Base-by-base conservation (phyloP, 1,284 basidiomycete species). In the Neolentinus lepideus region DNA sequence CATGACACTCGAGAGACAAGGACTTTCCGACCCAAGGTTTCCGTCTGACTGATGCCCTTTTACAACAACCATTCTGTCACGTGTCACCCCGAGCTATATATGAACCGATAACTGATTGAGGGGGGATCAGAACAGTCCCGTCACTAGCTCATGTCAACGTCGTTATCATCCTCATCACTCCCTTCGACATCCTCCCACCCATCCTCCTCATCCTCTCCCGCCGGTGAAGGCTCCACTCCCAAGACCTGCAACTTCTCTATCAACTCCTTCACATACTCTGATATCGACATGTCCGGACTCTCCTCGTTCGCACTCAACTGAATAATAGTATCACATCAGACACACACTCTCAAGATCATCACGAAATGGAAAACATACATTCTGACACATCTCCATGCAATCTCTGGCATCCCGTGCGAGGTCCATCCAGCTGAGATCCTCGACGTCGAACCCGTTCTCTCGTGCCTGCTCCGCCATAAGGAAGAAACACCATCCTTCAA, bases 401-500 rank as follows among this genome's bases (percentile, higher is more conserved):
- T 94, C 85, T 61, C 89, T 76, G 0, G 90, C 75, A 67, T 95
- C 92, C 58, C 80, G 81, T 29, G 84, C 90, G 57, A 94, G 84
- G 60, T 95, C 92, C 65, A 87, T 79, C 80, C 86, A 89, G 3
- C 79, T 77, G 56, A 90, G 65, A 11, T 79, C 82, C 54, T 83
- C 83, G 2, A 83, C 69, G 43, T 76, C 79, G 14, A 74, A 77
- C n/a, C 77, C 80, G 29, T 69, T 77, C 59, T 84, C 82, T 58
- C 79, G 77, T 16, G 80, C 79, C 58, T 82, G 78, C 64, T 90
- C 84, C 0, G 81, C 78, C 80, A 86, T 83, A 45, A 95, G 74
- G 73, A 85, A 92, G 77, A 92, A 94, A 57, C 90, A 88, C 92
- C 93, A 95, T 54, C 93, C 94, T 67, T 94, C 90, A n/a, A 96